Conservation (phyloP, 2,329 filamentous ascomycete genomes). For the Thielaviopsis punctulata region DNA sequence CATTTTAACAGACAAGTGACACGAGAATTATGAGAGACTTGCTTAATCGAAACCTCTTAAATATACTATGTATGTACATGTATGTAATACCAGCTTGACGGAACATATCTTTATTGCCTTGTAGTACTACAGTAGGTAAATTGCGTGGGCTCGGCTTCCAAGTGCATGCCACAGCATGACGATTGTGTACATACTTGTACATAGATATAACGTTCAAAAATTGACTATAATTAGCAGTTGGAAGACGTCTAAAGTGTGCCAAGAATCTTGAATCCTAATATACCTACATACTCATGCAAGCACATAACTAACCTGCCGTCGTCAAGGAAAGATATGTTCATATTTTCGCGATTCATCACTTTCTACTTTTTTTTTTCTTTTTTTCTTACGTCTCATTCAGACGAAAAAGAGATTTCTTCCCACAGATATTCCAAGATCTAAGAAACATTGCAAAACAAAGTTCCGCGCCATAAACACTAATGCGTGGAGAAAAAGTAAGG, state of each 20-base stretch:
- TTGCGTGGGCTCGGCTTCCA: too few relatives aligned
- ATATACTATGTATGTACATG: background rate
- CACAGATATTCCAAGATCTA: background rate
- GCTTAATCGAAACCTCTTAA: background rate
- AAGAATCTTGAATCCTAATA: too few relatives aligned
- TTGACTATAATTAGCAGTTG: too few relatives aligned
- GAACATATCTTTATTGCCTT: background rate
- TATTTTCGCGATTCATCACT: too few relatives aligned
- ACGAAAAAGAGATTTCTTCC: background rate
- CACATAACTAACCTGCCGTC: too few relatives aligned
- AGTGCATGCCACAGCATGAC: too few relatives aligned
- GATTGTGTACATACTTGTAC: too few relatives aligned
- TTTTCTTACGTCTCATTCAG: background rate
- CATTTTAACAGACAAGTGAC: background rate
- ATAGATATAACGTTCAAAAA: too few relatives aligned
- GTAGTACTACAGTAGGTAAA: background rate
- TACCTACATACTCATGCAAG: too few relatives aligned
- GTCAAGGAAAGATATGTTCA: too few relatives aligned
- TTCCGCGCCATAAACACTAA: background rate
- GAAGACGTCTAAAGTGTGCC: too few relatives aligned
- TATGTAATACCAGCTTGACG: too few relatives aligned
- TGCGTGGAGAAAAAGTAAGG: background rate
- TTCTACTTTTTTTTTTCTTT: background rate
- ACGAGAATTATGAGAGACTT: background rate
- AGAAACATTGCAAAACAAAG: background rate